Evolutionary conservation across 495 filamentous ascomycete genomes (phyloP).

Genomic region (Lophiostoma macrostomum): DNA sequence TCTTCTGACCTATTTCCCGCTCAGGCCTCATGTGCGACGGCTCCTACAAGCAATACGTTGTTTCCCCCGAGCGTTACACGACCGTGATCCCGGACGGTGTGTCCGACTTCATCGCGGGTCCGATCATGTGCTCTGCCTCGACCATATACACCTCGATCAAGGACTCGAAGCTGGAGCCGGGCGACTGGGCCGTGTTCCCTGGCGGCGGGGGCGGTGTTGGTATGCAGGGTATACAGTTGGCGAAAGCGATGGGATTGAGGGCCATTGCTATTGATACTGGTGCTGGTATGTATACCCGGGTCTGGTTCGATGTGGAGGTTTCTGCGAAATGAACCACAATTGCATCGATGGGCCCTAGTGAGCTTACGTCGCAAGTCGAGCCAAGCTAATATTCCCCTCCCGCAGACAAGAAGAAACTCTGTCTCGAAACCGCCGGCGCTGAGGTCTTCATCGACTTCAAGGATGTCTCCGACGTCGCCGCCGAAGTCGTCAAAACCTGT

Average conservation of each 20-base stretch:
- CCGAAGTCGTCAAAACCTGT: conserved; percentile 24
- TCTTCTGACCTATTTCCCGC: too few species aligned
- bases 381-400: too few species aligned
- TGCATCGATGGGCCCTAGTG: too few species aligned
- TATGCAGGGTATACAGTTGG: conserved; percentile 44
- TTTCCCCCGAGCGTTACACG: conserved; percentile 46
- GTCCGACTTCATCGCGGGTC: conserved; percentile 44
- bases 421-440: conserved; percentile 29
- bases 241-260: conserved; percentile 39
- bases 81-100: conserved; percentile 45
- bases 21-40: conserved; percentile 38
- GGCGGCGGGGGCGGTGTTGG: conserved; percentile 46
- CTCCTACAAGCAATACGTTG: conserved; percentile 45
- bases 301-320: too few species aligned
- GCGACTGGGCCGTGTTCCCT: conserved; percentile 47
- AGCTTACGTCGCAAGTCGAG: too few species aligned
- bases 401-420: conserved; percentile 34
- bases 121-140: conserved; percentile 48
- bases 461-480: conserved; percentile 20
- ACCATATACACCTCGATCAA: conserved; percentile 45
- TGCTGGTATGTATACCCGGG: too few species aligned
- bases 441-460: conserved; percentile 37
- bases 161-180: conserved; percentile 41
- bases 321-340: too few species aligned
- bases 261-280: conserved; percentile 35